These are phyloP conservation scores for Pseudohalonectria lignicola DNA, from an alignment of 2,329 filamentous ascomycete species.

Conservation along the genomic window DNA sequence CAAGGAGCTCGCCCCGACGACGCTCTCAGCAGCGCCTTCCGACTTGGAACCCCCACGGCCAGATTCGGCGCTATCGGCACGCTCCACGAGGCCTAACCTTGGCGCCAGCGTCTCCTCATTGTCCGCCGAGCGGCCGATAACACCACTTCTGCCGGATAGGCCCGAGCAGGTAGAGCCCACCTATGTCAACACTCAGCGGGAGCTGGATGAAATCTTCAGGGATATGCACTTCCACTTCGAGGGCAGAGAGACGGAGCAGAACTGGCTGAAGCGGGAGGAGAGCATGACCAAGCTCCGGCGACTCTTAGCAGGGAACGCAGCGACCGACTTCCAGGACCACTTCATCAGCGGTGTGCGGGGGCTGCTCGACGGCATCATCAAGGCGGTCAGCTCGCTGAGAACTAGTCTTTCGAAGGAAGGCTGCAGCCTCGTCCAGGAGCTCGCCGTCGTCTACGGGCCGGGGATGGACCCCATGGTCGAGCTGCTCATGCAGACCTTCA, in stretches of 20 bases:
- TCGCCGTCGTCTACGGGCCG: conserved; percentile 65
- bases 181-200: conserved; percentile 73
- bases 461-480: conserved; percentile 83
- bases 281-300: conserved; percentile 64
- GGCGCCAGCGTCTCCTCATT: conserved; percentile 40
- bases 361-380: conserved; percentile 79
- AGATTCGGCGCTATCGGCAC: conserved; percentile 13
- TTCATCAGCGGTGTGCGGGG: conserved; percentile 63
- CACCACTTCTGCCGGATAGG: conserved; percentile 51
- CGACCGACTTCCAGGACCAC: conserved; percentile 60
- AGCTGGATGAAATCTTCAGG: conserved; percentile 78
- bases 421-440: conserved; percentile 73
- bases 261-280: conserved; percentile 83
- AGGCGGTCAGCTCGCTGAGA: conserved; percentile 69
- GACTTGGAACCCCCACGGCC: conserved; percentile 21
- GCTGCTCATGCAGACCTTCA: conserved; percentile 74
- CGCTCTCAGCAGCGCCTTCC: conserved; percentile 19
- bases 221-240: conserved; percentile 78
- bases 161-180: conserved; percentile 65
- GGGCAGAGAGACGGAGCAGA: conserved; percentile 79
- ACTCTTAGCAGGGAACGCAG: conserved; percentile 74
- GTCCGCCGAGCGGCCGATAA: conserved; percentile 39
- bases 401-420: conserved; percentile 86
- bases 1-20: conserved; percentile 53
- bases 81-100: conserved; percentile 23